These are phyloP conservation scores for Albifimbria verrucaria DNA, from an alignment of 2,329 filamentous ascomycete genomes.

Conservation along the genomic window DNA sequence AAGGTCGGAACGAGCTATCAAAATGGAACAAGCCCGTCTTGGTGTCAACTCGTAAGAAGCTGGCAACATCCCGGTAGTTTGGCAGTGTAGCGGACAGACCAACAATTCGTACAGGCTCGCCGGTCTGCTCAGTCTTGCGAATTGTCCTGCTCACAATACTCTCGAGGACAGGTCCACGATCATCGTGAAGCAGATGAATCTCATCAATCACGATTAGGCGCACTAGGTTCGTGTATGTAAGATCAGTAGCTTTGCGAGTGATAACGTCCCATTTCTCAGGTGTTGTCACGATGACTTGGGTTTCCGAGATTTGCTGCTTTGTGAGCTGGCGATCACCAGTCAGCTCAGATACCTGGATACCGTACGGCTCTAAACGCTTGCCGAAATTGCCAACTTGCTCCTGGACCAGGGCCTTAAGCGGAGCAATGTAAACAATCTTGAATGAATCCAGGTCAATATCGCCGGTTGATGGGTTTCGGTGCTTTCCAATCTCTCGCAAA, in stretches of 20 bases:
- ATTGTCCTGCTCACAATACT: slow-evolving; percentile 96
- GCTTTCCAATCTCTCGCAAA: slow-evolving; percentile 92
- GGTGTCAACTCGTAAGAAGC: slow-evolving; percentile 86
- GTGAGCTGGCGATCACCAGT: slow-evolving; percentile 97
- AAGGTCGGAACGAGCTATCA: slow-evolving; percentile 89
- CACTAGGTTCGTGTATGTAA: slow-evolving; percentile 96
- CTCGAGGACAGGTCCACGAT: slow-evolving; percentile 92
- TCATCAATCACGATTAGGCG: slow-evolving; percentile 95
- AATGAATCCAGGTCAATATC: slow-evolving; percentile 94
- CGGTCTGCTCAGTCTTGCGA: slow-evolving; percentile 87
- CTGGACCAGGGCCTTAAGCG: slow-evolving; percentile 90
- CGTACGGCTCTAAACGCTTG: slow-evolving; percentile 83
- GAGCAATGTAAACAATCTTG: slow-evolving; percentile 98
- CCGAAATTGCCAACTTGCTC: slow-evolving; percentile 98
- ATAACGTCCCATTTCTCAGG: slow-evolving; percentile 99
- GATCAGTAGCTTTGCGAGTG: slow-evolving; percentile 93
- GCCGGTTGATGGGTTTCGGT: slow-evolving; percentile 84
- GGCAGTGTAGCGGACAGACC: slow-evolving; percentile 93
- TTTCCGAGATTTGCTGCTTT: slow-evolving; percentile 97
- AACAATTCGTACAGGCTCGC: slow-evolving; percentile 86
- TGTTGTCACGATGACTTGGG: slow-evolving; percentile 96
- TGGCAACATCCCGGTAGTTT: slow-evolving; percentile 94
- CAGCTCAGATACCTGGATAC: slow-evolving; percentile 89
- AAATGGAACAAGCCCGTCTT: slow-evolving; percentile 92
- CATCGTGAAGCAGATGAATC: slow-evolving; percentile 95